Evolutionary conservation across 257 asterid genomes (phyloP).

Genomic region (Scutellaria galericulata): DNA sequence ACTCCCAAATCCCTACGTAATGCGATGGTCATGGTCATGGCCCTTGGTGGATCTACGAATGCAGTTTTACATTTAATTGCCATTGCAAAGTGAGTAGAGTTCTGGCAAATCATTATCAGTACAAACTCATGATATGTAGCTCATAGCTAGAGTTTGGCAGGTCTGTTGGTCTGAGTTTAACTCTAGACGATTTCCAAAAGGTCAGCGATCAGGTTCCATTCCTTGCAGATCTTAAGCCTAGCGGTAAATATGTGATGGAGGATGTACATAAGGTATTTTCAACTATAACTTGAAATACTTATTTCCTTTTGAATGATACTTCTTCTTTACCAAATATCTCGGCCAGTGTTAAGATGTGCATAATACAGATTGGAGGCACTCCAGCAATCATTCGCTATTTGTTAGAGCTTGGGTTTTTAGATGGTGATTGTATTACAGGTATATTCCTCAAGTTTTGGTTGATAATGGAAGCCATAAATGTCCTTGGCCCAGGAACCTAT

Average conservation of each 20-base stretch:
- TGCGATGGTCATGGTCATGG: slow-evolving; percentile 97
- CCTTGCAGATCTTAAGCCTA: slow-evolving; percentile 98
- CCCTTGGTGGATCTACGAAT: slow-evolving; percentile 98
- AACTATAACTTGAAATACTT: slow-evolving; percentile 14
- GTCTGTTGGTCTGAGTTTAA: slow-evolving; percentile 89
- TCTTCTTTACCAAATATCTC: slow-evolving; percentile 17
- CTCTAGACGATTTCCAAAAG: slow-evolving; percentile 94
- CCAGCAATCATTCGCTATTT: slow-evolving; percentile 81
- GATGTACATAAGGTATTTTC: slow-evolving; percentile 87
- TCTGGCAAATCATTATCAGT: not conserved
- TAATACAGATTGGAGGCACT: slow-evolving; percentile 90
- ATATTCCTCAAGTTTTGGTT: slow-evolving; percentile 24
- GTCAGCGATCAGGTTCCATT: slow-evolving; percentile 91
- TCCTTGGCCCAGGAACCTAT: slow-evolving; percentile 1
- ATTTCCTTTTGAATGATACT: slow-evolving; percentile 4
- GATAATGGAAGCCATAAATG: slow-evolving; percentile 16
- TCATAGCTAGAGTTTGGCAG: slow-evolving; percentile 58
- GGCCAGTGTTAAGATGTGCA: slow-evolving; percentile 12
- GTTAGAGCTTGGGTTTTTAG: slow-evolving; percentile 75
- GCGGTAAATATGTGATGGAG: slow-evolving; percentile 99
- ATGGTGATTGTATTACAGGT: slow-evolving; percentile 95
- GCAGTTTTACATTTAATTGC: slow-evolving; percentile 99
- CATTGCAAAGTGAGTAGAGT: slow-evolving; percentile 74
- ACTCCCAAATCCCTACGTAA: slow-evolving; percentile 77
- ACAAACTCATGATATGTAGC: slow-evolving; percentile 26